phyloP scores from a whole-genome alignment of 2,329 filamentous ascomycete genomes.

The Ceratocystis alfenasii region DNA sequence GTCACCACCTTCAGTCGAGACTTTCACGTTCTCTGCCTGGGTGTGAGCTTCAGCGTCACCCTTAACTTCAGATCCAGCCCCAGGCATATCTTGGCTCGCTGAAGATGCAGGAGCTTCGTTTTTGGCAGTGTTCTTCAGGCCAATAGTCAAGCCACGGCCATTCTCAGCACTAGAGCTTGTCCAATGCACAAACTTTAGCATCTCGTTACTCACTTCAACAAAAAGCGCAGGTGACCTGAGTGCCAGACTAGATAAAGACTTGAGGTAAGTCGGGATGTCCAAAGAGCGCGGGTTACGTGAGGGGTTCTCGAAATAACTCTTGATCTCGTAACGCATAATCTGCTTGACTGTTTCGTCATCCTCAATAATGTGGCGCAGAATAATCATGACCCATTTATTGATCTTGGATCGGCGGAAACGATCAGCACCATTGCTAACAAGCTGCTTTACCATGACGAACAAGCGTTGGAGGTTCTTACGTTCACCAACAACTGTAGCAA shows the following conservation, averaged over 20 bases:
- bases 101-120: not conserved
- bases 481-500: constrained; percentile 67
- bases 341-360: constrained; percentile 85
- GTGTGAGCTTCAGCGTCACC: not conserved
- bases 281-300: constrained; percentile 41
- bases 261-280: constrained; percentile 62
- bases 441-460: constrained; percentile 91
- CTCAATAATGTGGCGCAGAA: constrained; percentile 85
- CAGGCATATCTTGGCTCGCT: not conserved
- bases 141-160: constrained; percentile 21
- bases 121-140: constrained; percentile 13
- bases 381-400: constrained; percentile 59
- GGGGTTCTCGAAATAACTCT: constrained; percentile 55
- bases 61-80: not conserved
- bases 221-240: constrained; percentile 77
- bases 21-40: constrained; percentile 40
- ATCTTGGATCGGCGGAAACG: constrained; percentile 49
- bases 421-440: constrained; percentile 65
- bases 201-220: constrained; percentile 74
- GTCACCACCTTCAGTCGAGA: constrained; percentile 43
- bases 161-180: constrained; percentile 9
- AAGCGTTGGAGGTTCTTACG: constrained; percentile 81
- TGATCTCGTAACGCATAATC: constrained; percentile 83
- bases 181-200: constrained; percentile 43
- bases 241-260: constrained; percentile 65